Base-by-base conservation (phyloP, 208 protist genomes). In the Trypanosoma platydactyli region DNA sequence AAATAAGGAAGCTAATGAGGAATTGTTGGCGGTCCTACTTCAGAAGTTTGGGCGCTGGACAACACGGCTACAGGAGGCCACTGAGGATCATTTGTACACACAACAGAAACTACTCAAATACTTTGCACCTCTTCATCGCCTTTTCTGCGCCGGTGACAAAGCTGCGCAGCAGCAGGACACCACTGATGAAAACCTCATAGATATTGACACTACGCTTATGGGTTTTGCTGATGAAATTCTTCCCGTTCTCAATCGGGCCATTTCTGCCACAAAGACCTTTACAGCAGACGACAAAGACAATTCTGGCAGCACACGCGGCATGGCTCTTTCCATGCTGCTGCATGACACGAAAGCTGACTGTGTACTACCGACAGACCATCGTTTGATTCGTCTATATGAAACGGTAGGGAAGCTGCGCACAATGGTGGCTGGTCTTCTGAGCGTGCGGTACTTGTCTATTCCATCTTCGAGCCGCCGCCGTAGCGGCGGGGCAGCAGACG, bases 21-120 rank as follows among this genome's bases (percentile, higher is more conserved):
- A 82, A n/a, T 56, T 72, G 6, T 70, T 95, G n/a, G 89, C 89
- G 13, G 69, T 74, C 18, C 61, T 95, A 18, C 54, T 95, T 46
- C 81, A 91, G 49, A 95, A 95, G 65, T 93, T 91, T 80, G 58
- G 59, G n/a, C 75, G 89, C 0, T 95, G 89, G 87, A 67, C 85
- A 0, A 76, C 77, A 41, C 84, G 89, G 3, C 64, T 95, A 42
- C 69, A 83, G 15, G 84, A 95, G 59, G 83, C 84, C 20, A 84
- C 77, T 0, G 84, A 92, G 68, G 87, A 95, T 65, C 89, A 93
- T 64, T 76, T 95, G 20, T 79, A 88, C 59, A 84, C 84, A 29
- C 86, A 95, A 55, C 73, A 81, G 45, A 89, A 90, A 65, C 75
- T 93, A 69, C 71, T 79, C 15, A 91, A 90, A 66, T 95, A 95